phyloP scores from a whole-genome alignment of 352 stramenopile species.

The Salisapilia sapeloensis region DNA sequence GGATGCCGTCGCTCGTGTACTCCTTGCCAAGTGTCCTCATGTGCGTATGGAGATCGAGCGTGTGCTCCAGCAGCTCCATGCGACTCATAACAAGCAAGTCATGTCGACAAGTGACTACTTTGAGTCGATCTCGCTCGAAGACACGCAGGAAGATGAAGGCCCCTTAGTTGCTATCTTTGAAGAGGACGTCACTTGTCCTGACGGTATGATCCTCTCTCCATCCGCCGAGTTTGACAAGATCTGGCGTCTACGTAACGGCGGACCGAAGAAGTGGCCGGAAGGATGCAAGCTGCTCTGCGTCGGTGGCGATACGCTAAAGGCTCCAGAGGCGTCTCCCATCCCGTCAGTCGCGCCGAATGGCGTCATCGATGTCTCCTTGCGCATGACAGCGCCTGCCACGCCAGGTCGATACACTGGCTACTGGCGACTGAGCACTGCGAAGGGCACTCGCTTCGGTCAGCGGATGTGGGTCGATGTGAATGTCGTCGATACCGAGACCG shows the following conservation, averaged over 20 bases:
- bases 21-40: constrained; percentile 59
- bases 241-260: constrained; percentile 75
- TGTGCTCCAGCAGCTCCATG: constrained; percentile 51
- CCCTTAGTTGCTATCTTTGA: constrained; percentile 74
- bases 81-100: constrained; percentile 46
- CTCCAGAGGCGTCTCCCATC: constrained; percentile 50
- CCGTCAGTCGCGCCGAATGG: constrained; percentile 43
- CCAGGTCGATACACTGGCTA: constrained; percentile 75
- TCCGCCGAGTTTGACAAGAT: constrained; percentile 67
- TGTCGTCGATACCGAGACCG: constrained; percentile 16
- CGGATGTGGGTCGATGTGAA: constrained; percentile 82
- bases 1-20: constrained; percentile 53
- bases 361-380: constrained; percentile 56
- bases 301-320: constrained; percentile 57
- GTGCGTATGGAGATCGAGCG: constrained; percentile 53
- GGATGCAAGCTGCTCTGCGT: constrained; percentile 52
- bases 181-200: constrained; percentile 68
- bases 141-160: constrained; percentile 49
- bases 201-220: constrained; percentile 59
- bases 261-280: constrained; percentile 47
- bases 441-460: constrained; percentile 74
- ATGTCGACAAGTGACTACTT: constrained; percentile 60
- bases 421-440: constrained; percentile 69
- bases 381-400: constrained; percentile 40
- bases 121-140: constrained; percentile 44